Evolutionary conservation across 495 filamentous ascomycete genomes (phyloP).

Genomic region (Aspergillus kassunensis): DNA sequence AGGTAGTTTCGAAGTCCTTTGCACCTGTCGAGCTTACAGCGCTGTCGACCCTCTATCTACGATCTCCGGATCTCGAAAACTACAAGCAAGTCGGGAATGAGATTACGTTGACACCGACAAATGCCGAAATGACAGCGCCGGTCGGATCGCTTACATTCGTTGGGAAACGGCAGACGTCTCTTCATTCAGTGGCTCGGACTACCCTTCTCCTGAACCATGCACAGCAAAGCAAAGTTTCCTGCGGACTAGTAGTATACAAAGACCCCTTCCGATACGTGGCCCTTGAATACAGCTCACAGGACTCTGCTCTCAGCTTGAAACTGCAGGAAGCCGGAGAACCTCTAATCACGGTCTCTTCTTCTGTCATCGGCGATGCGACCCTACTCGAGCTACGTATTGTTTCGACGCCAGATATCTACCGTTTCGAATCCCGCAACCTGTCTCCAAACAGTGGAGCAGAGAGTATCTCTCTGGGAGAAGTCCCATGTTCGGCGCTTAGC

Average conservation of each 20-base stretch:
- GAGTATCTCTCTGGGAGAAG: background rate
- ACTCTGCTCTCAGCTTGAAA: background rate
- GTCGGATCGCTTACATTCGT: conserved; percentile 1
- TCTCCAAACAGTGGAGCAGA: background rate
- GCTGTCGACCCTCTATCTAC: background rate
- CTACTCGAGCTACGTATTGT: background rate
- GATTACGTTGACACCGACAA: background rate
- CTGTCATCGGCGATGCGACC: background rate
- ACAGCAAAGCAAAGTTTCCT: background rate
- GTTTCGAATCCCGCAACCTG: background rate
- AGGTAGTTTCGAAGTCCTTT: background rate
- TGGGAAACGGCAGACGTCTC: background rate
- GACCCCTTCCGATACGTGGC: conserved; percentile 6
- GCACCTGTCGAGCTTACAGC: background rate
- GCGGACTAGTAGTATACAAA: conserved; percentile 1
- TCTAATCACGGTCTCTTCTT: background rate
- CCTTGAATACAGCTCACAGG: background rate
- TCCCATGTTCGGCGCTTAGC: background rate
- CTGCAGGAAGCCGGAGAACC: background rate
- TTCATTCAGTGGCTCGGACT: background rate
- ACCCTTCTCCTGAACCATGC: background rate
- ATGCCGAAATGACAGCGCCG: background rate
- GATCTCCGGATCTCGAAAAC: background rate
- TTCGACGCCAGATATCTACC: background rate
- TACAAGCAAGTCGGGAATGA: background rate